Evolutionary conservation across 768 basidiomycete genomes (phyloP).

Genomic region (Austroboletus festivus): DNA sequence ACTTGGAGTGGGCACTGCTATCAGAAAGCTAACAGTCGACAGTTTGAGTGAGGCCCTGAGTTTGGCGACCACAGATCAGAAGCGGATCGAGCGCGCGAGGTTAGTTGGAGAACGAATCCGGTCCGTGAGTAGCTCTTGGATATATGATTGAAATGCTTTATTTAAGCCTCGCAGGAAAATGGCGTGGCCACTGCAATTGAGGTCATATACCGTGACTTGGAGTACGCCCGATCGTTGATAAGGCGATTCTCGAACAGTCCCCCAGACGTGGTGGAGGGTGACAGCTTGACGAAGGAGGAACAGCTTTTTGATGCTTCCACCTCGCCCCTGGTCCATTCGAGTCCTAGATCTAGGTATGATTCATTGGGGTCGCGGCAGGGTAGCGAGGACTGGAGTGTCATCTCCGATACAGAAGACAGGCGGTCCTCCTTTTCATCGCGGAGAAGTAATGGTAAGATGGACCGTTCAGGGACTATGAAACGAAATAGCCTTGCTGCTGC

Average conservation of each 20-base stretch:
- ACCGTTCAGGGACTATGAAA: slow-evolving; percentile 41
- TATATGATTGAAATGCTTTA: background rate
- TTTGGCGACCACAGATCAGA: slow-evolving; percentile 81
- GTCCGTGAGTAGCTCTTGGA: slow-evolving; percentile 44
- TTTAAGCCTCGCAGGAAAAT: slow-evolving; percentile 63
- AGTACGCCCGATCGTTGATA: slow-evolving; percentile 87
- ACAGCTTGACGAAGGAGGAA: slow-evolving; percentile 29
- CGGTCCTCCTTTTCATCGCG: slow-evolving; percentile 55
- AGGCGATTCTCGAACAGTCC: slow-evolving; percentile 45
- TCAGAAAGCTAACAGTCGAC: slow-evolving; percentile 84
- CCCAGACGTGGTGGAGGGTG: slow-evolving; percentile 19
- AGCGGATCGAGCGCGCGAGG: slow-evolving; percentile 84
- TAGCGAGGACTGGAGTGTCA: slow-evolving; percentile 87
- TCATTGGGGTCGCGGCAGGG: slow-evolving; percentile 55
- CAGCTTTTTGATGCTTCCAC: slow-evolving; percentile 28
- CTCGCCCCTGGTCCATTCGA: slow-evolving; percentile 32
- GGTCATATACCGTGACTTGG: slow-evolving; percentile 92
- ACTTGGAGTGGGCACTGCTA: slow-evolving; percentile 83
- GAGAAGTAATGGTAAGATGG: slow-evolving; percentile 37
- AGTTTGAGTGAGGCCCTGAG: slow-evolving; percentile 73
- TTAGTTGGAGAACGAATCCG: slow-evolving; percentile 85
- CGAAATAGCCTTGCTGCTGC: slow-evolving; percentile 64
- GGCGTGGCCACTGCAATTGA: slow-evolving; percentile 94
- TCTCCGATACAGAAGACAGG: slow-evolving; percentile 70
- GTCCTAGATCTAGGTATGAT: slow-evolving; percentile 46